Base-by-base conservation (phyloP, 129 eudicot genomes). In the Helianthus tuberosus region DNA sequence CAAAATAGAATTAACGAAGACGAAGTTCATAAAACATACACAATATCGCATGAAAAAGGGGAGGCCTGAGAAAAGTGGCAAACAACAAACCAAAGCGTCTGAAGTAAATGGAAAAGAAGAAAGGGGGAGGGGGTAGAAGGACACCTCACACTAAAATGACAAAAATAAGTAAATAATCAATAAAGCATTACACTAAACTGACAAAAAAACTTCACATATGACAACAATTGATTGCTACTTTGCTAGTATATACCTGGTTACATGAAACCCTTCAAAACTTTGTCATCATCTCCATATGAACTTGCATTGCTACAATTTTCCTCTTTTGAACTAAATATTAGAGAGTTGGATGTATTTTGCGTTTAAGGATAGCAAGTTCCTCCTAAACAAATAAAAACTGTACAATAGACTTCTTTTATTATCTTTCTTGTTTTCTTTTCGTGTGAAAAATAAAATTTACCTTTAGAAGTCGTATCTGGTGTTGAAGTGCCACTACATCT, bases 401-500 rank as follows among this genome's bases (percentile, higher is more conserved):
- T 29, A 65, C 6, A 71, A 64, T 35, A 47, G 23, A n/a, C 46
- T 15, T 61, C 13, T 62, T 27, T 59, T 49, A 59, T 20, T 23
- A 59, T 25, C 68, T 64, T 14, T 0, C 25, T 25, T 27, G 23
- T 16, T 67, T 44, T 57, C 32, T 32, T 47, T 29, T 76, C 4
- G n/a, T 15, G 48, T n/a, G 1, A 27, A 2, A 27, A 27, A 27
- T 64, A 53, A 61, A 63, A 54, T 35, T 71, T 48, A 92, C 98
- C 92, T 92, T 87, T 6, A 93, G 83, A 74, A 88, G 80, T 38
- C 78, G 79, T 70, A 93, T 84, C 73, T 93, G 92, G 51, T 82
- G 84, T 62, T 90, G 86, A 53, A 93, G 84, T 51, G 91, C 96
- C 65, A 38, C 25, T 32, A 93, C 96, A 79, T 93, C 96, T 43